Evolutionary conservation across 805 yeast genomes (phyloP).

Genomic region (Teunomyces gatunensis): DNA sequence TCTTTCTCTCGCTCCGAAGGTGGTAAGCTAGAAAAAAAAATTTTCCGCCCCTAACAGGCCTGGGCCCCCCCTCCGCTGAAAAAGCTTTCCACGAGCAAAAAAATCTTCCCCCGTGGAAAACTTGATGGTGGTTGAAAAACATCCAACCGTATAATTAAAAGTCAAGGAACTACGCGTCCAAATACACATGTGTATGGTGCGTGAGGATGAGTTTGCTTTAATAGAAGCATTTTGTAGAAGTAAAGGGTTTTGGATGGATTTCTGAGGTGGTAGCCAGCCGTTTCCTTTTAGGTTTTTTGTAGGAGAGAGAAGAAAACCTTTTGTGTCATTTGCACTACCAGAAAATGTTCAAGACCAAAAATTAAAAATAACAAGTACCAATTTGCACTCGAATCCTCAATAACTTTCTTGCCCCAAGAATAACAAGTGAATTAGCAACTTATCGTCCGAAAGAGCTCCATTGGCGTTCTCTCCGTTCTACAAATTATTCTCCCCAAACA

Average conservation of each 20-base stretch:
- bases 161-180: too few species aligned
- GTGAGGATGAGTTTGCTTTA: not conserved
- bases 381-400: not conserved
- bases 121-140: not conserved
- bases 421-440: not conserved
- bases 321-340: conserved; percentile 6
- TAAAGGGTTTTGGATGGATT: not conserved
- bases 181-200: too few species aligned
- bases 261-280: not conserved
- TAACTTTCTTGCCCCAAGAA: not conserved
- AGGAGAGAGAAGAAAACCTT: not conserved
- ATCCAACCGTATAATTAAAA: too few species aligned
- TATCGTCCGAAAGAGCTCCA: not conserved
- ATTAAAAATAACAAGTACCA: not conserved
- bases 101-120: not conserved
- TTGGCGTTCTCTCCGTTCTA: not conserved
- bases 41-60: conserved; percentile 1
- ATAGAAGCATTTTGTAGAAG: not conserved
- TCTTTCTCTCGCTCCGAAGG: not conserved
- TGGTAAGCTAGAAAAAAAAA: not conserved
- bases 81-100: not conserved
- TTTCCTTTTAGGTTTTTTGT: not conserved
- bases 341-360: conserved; percentile 5
- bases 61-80: not conserved
- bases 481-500: not conserved